Conservation (phyloP, 495 filamentous ascomycete species). For the Penicillium bovifimosum region DNA sequence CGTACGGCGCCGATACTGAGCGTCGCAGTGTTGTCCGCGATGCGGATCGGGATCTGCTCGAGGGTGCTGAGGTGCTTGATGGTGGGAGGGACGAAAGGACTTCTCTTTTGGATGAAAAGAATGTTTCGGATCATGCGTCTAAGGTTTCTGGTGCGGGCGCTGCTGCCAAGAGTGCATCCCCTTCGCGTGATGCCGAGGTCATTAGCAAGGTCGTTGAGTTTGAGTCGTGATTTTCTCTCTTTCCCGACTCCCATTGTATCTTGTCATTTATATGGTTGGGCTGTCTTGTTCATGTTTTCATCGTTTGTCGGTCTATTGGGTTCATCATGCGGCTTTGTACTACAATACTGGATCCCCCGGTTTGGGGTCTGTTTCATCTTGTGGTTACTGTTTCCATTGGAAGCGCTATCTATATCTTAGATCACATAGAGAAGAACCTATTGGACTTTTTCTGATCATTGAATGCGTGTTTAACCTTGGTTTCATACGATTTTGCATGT, state of each 20-base stretch:
- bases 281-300: background rate
- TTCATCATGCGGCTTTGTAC: background rate
- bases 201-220: constrained; percentile 40
- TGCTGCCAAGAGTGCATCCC: background rate
- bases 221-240: constrained; percentile 31
- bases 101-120: constrained; percentile 27
- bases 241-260: background rate
- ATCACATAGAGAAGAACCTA: background rate
- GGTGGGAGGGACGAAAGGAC: constrained; percentile 27
- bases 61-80: constrained; percentile 44
- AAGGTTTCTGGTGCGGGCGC: background rate
- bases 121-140: background rate
- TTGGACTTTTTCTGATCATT: background rate
- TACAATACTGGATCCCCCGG: constrained; percentile 6
- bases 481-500: background rate
- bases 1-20: constrained; percentile 50
- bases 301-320: background rate
- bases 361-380: background rate
- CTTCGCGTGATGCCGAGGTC: constrained; percentile 23
- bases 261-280: constrained; percentile 1
- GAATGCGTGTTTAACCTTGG: background rate
- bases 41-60: constrained; percentile 71
- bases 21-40: constrained; percentile 57
- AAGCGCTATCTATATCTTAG: background rate
- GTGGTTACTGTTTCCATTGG: background rate